phyloP scores from a whole-genome alignment of 352 stramenopile species.

The Globisporangium echinulatum region DNA sequence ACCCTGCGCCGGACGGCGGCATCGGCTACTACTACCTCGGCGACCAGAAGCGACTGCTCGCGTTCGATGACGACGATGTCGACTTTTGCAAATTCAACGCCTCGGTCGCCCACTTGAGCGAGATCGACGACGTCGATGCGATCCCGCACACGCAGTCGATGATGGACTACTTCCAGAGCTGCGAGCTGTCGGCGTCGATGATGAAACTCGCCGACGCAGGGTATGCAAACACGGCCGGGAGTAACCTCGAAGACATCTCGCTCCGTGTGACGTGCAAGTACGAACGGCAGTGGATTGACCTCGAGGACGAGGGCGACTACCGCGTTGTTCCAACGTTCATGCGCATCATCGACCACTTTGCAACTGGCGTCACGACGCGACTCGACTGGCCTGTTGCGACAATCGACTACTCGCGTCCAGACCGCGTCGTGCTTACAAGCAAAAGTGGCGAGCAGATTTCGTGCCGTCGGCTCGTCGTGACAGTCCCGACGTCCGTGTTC shows the following conservation, averaged over 20 bases:
- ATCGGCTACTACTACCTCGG: slow-evolving; percentile 86
- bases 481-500: slow-evolving; percentile 72
- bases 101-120: slow-evolving; percentile 51
- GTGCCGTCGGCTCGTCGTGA: slow-evolving; percentile 62
- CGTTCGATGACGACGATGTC: slow-evolving; percentile 54
- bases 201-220: slow-evolving; percentile 76
- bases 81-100: slow-evolving; percentile 78
- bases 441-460: slow-evolving; percentile 47
- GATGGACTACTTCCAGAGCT: slow-evolving; percentile 67
- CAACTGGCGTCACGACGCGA: slow-evolving; percentile 35
- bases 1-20: slow-evolving; percentile 62
- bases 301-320: slow-evolving; percentile 79
- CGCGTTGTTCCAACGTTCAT: slow-evolving; percentile 62
- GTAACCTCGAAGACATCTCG: slow-evolving; percentile 63
- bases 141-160: slow-evolving; percentile 63
- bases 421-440: slow-evolving; percentile 49
- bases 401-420: slow-evolving; percentile 51
- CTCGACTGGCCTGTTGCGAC: slow-evolving; percentile 48
- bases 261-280: slow-evolving; percentile 74
- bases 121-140: slow-evolving; percentile 52
- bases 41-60: slow-evolving; percentile 77
- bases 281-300: slow-evolving; percentile 77
- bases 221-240: slow-evolving; percentile 78
- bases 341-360: slow-evolving; percentile 59
- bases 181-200: slow-evolving; percentile 59